Percentiles rank a stretch among this genome's conserved stretches.
Conservation (phyloP, 2,329 filamentous ascomycete genomes). For the Fusarium sp. region DNA sequence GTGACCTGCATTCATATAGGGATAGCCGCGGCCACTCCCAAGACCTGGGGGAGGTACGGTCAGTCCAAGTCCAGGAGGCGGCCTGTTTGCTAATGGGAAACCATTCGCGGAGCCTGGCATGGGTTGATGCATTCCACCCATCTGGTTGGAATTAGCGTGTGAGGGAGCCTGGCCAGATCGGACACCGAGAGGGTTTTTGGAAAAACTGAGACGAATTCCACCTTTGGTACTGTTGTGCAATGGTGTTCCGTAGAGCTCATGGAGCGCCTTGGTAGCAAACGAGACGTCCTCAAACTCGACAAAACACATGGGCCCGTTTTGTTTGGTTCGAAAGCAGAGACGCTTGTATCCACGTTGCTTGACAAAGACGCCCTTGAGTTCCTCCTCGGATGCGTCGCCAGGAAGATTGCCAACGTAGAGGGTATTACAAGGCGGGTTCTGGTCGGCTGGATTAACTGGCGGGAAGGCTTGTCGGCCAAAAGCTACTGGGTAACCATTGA, state of each 20-base stretch:
- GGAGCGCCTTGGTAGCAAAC: constrained; percentile 89
- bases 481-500: constrained; percentile 49
- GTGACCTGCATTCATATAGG: constrained; percentile 39
- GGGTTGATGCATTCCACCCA: constrained; percentile 69
- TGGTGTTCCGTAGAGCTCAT: constrained; percentile 87
- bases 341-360: constrained; percentile 96
- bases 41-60: constrained; percentile 81
- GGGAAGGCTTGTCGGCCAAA: constrained; percentile 77
- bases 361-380: constrained; percentile 92
- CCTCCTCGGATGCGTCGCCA: constrained; percentile 91
- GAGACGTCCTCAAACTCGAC: constrained; percentile 97
- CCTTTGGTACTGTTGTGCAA: constrained; percentile 94
- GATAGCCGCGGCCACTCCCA: constrained; percentile 47
- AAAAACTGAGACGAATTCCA: constrained; percentile 94
- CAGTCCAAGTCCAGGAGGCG: constrained; percentile 85
- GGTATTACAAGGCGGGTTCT: constrained; percentile 98
- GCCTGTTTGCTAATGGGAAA: constrained; percentile 77
- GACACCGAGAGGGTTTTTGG: constrained; percentile 95
- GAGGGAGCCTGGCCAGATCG: constrained; percentile 76
- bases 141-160: constrained; percentile 52
- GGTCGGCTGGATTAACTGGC: constrained; percentile 91
- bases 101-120: constrained; percentile 63
- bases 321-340: constrained; percentile 92
- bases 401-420: constrained; percentile 98
- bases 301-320: constrained; percentile 98